phyloP scores from a whole-genome alignment of 2,329 filamentous ascomycete genomes.

The Ophiosphaerella herpotricha region DNA sequence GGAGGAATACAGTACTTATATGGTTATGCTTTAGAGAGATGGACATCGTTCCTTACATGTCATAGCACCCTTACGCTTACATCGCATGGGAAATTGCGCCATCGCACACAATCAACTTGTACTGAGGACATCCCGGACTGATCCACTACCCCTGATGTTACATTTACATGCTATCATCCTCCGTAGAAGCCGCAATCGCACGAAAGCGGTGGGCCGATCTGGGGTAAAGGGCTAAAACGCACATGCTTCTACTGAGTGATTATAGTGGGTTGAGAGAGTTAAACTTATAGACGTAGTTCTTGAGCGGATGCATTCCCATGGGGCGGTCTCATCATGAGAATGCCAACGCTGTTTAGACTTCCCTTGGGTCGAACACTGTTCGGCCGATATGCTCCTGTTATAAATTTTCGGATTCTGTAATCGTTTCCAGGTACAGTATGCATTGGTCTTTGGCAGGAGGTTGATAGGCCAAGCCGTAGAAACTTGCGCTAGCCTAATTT shows the following conservation, averaged over 20 bases:
- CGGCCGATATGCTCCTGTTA: too few species aligned
- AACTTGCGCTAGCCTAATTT: constrained; percentile 15
- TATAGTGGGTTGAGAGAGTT: not conserved
- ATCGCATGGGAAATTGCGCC: constrained; percentile 31
- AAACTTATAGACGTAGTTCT: not conserved
- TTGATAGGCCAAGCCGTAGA: constrained; percentile 1
- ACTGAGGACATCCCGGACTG: not conserved
- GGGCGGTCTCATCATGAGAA: not conserved
- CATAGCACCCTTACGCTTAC: constrained; percentile 15
- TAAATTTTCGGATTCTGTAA: not conserved
- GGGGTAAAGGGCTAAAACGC: not conserved
- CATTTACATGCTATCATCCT: not conserved
- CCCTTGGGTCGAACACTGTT: not conserved
- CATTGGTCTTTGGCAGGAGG: not conserved
- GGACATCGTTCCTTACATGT: constrained; percentile 10
- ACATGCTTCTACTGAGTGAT: not conserved
- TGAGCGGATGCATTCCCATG: too few species aligned
- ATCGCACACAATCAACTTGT: constrained; percentile 41
- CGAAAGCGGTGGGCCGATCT: not conserved
- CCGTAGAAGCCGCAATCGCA: not conserved
- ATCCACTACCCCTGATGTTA: not conserved
- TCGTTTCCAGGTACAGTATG: not conserved
- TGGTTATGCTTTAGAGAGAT: not conserved
- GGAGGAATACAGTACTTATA: too few species aligned
- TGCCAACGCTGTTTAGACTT: not conserved